Evolutionary conservation across 2,329 filamentous ascomycete species (phyloP).

Genomic region (Cercospora sojina): DNA sequence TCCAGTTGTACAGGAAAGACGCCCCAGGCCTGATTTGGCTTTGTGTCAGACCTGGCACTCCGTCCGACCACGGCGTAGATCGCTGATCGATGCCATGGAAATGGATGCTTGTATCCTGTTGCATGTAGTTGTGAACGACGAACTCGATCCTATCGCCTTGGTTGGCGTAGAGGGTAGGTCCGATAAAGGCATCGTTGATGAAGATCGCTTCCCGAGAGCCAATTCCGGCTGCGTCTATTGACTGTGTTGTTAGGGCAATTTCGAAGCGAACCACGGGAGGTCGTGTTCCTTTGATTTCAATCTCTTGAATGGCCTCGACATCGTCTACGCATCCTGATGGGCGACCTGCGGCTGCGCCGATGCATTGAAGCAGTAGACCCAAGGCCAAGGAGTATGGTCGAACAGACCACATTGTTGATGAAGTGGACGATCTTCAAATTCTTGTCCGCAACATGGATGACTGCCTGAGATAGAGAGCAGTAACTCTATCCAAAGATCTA

Average conservation of each 20-base stretch:
- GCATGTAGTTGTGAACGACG: constrained; percentile 18
- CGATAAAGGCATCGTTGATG: constrained; percentile 15
- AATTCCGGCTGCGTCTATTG: constrained; percentile 11
- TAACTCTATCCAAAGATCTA: neutral
- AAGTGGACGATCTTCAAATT: neutral
- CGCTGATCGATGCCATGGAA: constrained; percentile 26
- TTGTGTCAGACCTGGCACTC: constrained; percentile 21
- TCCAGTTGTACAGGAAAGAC: constrained; percentile 19
- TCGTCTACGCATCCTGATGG: neutral
- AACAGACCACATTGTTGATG: neutral
- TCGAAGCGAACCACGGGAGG: constrained; percentile 1
- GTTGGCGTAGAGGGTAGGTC: constrained; percentile 11
- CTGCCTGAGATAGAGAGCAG: neutral
- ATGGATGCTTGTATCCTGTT: constrained; percentile 19
- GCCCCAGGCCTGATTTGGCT: constrained; percentile 19
- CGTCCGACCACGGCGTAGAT: constrained; percentile 21
- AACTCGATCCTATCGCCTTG: constrained; percentile 19
- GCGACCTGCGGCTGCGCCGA: neutral
- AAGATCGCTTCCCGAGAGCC: constrained; percentile 13
- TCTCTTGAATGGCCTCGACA: neutral
- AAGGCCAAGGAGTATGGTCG: neutral
- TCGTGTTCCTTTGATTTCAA: neutral
- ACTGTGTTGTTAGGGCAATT: constrained; percentile 5
- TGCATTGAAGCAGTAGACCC: neutral
- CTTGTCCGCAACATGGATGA: neutral